Base-by-base conservation (phyloP, 2,329 filamentous ascomycete genomes). In the Aschersonia sp. region DNA sequence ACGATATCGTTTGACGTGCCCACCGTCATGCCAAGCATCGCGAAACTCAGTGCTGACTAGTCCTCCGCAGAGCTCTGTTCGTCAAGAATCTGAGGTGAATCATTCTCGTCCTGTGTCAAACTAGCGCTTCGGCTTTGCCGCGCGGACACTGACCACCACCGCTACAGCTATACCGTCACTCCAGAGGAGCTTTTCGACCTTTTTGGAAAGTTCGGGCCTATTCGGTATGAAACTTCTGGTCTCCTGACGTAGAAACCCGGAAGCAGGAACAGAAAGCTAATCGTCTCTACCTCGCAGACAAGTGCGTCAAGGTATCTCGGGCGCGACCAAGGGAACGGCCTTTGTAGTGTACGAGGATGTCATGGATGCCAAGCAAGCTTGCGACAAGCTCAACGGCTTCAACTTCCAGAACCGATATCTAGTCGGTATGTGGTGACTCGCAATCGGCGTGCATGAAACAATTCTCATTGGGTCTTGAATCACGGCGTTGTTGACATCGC, bases 271-370 rank as follows among this genome's bases (percentile, higher is more conserved):
- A 22, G 4, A 22, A 22, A 4, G 22, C 22, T 22, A 22, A 22
- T 39, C 48, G 48, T 44, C 9, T 59, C 22, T 22, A 22, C 22
- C 22, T 22, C 22, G 49, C 60, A 95, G 90, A 63, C 92, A 98
- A 82, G 94, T 98, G 64, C 90, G 92, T 64, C 89, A 95, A 72
- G 92, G 92, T 59, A 97, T 97, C 64, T 87, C 90, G 58, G 88
- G 83, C 71, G 90, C 92, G 67, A 95, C 92, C 61, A 98, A 97
- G 70, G 92, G 92, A 65, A 98, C 92, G 47, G 92, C 90, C 56
- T 98, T 95, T 69, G 92, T 98, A 59, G 92, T 98, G 69, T 98
- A 95, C 76, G 92, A 97, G 70, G 92, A 98, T 77, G 90, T 97
- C 58, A 85, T 92, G 78, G 92, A 98, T 76, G 89, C 92, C 57